Base-by-base conservation (phyloP, 1,139 yeast genomes). In the Yarrowia galli region DNA sequence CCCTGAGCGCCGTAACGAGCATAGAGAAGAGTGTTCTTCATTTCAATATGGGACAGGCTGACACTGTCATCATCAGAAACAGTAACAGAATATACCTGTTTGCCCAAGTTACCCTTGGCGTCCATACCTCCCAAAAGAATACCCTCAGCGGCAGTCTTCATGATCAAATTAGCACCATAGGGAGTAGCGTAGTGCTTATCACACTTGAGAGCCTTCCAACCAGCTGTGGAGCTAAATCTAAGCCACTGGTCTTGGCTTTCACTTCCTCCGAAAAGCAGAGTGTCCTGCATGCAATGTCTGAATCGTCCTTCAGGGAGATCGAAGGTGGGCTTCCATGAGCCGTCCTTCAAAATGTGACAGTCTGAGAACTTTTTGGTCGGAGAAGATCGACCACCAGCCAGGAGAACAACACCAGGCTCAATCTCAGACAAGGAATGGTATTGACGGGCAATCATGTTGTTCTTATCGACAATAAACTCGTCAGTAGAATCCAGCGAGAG, bases 321-420 rank as follows among this genome's bases (percentile, higher is more conserved):
- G 5, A 73, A 79, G 61, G 80, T 58, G 65, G 72, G 67, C 2
- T 65, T 60, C 89, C 89, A 84, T 42, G 69, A 53, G 45, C 71
- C 66, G 28, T 69, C 51, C 18, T 65, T 43, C 2, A 77, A 67
- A 1, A 76, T 18, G 85, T 85, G 84, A 51, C 79, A 75, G 67
- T 84, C 87, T 3, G 72, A 61, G 48, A 85, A 75, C 0, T 80
- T 78, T 12, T 76, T 75, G 1, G 84, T 83, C 0, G 97, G 96
- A 9, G 87, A 82, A 3, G 84, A 79, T 70, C 96, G 81, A 2
- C 97, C 97, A 3, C 96, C 96, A 36, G 85, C 78, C n/a, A 89
- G 71, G 2, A 88, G 69, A 0, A 79, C 70, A 1, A 70, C 71
- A 0, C 74, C 73, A 7, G 75, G 73, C 1, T 74, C 72, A 1